These are phyloP conservation scores for Exutisphaerella laricina DNA, from an alignment of 2,329 filamentous ascomycete genomes.

Conservation along the genomic window DNA sequence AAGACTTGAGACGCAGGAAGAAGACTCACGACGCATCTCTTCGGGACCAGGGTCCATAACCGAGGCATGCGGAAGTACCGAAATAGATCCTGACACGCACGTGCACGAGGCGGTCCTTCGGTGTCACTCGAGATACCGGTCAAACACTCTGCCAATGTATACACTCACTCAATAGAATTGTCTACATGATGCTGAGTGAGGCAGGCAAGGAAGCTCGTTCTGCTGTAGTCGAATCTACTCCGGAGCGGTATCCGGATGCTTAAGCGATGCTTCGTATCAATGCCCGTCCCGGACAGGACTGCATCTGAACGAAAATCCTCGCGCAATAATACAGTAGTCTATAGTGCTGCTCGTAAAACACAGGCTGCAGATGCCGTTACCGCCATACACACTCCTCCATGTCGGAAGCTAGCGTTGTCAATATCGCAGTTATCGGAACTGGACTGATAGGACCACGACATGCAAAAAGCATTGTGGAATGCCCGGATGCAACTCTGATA, in stretches of 20 bases:
- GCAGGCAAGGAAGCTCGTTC: too few relatives aligned
- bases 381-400: neutral
- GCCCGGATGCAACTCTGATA: conserved; percentile 36
- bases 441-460: conserved; percentile 50
- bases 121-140: conserved; percentile 11
- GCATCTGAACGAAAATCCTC: too few relatives aligned
- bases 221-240: too few relatives aligned
- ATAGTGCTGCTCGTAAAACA: too few relatives aligned
- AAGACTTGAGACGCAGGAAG: conserved; percentile 9
- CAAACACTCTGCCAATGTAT: neutral
- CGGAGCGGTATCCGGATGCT: too few relatives aligned
- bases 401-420: too few relatives aligned
- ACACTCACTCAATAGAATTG: neutral
- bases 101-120: conserved; percentile 10
- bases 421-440: conserved; percentile 45
- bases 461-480: conserved; percentile 40
- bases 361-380: too few relatives aligned
- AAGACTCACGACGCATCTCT: neutral
- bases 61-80: neutral
- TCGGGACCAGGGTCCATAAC: neutral
- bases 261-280: conserved; percentile 6
- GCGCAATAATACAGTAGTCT: too few relatives aligned
- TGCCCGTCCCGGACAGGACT: neutral
- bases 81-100: neutral
- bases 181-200: too few relatives aligned